Base-by-base conservation (phyloP, 805 yeast genomes). In the Ogataea philodendri region DNA sequence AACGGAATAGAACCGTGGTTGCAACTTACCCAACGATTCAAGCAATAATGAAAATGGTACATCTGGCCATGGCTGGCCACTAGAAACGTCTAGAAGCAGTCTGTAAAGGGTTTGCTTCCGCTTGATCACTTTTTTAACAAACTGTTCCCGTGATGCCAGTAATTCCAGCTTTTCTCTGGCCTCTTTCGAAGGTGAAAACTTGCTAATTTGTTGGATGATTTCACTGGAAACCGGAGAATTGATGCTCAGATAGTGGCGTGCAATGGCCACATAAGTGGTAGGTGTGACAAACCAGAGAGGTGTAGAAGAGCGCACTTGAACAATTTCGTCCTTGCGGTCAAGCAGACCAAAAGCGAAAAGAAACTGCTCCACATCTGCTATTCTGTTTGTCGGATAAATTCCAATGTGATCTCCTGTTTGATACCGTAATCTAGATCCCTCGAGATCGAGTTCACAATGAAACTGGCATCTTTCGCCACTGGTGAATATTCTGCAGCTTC, bases 381-480 rank as follows among this genome's bases (percentile, higher is more conserved):
- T 62, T 4, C 85, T 63, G 62, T 90, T 90, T 15, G 84, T 80
- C 18, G 96, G 87, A 84, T 94, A 84, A 31, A 90, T 66, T 11
- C 95, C 97, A 38, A 90, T 65, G 63, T 90, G 97, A 59, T 90
- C 97, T 55, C 97, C 97, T 3, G 97, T 86, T 29, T 85, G 67
- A 60, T 89, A 90, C 48, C 78, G 77, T 52, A 90, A 66, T 49
- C 78, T 78, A 4, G 88, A 72, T 13, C 67, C 74, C 1, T 81
- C 65, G 13, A 84, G 62, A 52, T 85, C 95, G 45, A 90, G 72
- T 57, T 86, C 95, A 37, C 79, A 72, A 56, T 87, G 95, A 31
- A 89, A 72, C 64, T 96, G 86, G 41, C 76, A 74, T 64, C 95
- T 78, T 16, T 60, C 64, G 17, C 59, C 54, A 1, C 13, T 3